A percentile compares a stretch with the other conserved stretches of the same genome.
Evolutionary conservation across 108 stramenopile species (phyloP).

Genomic region (Pseudonitzschia delicatissima): DNA sequence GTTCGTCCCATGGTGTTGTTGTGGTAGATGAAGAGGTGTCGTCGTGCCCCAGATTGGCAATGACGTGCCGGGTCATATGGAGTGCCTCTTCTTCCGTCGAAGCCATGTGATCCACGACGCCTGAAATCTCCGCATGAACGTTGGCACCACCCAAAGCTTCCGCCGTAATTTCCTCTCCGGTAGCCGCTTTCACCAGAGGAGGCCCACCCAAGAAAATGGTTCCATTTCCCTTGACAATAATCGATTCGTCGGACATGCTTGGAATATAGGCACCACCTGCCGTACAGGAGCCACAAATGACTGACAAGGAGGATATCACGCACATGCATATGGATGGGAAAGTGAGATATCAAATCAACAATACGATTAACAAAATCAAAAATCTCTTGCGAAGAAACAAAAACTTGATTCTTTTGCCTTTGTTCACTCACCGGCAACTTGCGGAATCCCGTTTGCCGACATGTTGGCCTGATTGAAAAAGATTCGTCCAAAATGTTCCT

Average conservation of each 20-base stretch:
- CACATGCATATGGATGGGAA: neutral
- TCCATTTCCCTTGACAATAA: constrained; percentile 95
- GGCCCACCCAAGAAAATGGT: constrained; percentile 99
- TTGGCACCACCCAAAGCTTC: constrained; percentile 96
- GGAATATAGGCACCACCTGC: constrained; percentile 99
- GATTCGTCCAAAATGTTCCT: constrained; percentile 92
- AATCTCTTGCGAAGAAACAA: no score
- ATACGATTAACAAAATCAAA: no score
- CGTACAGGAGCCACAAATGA: constrained; percentile 97
- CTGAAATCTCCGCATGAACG: constrained; percentile 87
- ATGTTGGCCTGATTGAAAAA: constrained; percentile 98
- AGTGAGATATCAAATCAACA: neutral
- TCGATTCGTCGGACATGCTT: constrained; percentile 95
- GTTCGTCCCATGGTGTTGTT: constrained; percentile 71
- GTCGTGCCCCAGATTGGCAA: constrained; percentile 56
- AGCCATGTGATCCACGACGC: constrained; percentile 95
- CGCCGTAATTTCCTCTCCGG: constrained; percentile 94
- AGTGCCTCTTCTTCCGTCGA: constrained; percentile 90
- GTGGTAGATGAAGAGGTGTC: constrained; percentile 20
- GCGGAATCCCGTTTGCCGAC: constrained; percentile 85
- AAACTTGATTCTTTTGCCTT: no score
- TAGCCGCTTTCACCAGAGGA: constrained; percentile 97
- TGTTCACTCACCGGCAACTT: constrained; percentile 35
- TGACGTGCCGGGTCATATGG: constrained; percentile 74
- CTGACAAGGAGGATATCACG: constrained; percentile 48